phyloP scores from a whole-genome alignment of 176 grass and related monocot genomes.

The sorghum (Sorghum bicolor) region DNA sequence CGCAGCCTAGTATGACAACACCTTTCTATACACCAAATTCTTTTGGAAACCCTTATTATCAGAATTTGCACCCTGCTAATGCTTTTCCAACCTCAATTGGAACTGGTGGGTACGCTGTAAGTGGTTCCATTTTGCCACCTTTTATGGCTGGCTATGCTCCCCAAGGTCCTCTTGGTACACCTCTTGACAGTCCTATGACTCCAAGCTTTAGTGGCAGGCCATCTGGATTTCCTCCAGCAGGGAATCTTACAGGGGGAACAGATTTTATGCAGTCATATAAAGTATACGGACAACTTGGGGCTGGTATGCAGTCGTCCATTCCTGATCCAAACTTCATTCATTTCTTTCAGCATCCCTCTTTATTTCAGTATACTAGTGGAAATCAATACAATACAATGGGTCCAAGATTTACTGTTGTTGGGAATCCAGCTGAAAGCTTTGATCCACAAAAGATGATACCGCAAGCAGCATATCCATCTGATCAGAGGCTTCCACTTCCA shows the following conservation, averaged over 20 bases:
- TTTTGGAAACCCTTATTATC: constrained; percentile 58
- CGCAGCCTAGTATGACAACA: constrained; percentile 42
- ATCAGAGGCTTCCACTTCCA: constrained; percentile 54
- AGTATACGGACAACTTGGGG: constrained; percentile 67
- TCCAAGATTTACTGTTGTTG: constrained; percentile 52
- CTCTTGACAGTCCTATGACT: constrained; percentile 51
- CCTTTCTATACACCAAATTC: constrained; percentile 61
- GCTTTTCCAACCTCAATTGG: constrained; percentile 53
- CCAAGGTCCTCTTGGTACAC: constrained; percentile 48
- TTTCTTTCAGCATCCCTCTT: constrained; percentile 64
- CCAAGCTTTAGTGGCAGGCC: constrained; percentile 61
- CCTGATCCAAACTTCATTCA: constrained; percentile 62
- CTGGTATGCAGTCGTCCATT: constrained; percentile 61
- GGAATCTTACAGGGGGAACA: constrained; percentile 44
- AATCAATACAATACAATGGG: constrained; percentile 64
- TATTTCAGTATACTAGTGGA: constrained; percentile 49
- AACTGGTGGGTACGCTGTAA: constrained; percentile 54
- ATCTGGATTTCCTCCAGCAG: constrained; percentile 47
- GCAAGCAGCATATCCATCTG: constrained; percentile 44
- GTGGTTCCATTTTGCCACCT: constrained; percentile 57
- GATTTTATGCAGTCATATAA: constrained; percentile 74
- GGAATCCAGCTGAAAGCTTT: constrained; percentile 52
- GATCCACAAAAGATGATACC: constrained; percentile 50
- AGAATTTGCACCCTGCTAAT: constrained; percentile 55
- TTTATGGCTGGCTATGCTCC: constrained; percentile 63